Percentiles rank a stretch among this genome's conserved stretches.
These are phyloP conservation scores for Phaseolus lunatus DNA, from an alignment of 306 rosid genomes.

Conservation along the genomic window DNA sequence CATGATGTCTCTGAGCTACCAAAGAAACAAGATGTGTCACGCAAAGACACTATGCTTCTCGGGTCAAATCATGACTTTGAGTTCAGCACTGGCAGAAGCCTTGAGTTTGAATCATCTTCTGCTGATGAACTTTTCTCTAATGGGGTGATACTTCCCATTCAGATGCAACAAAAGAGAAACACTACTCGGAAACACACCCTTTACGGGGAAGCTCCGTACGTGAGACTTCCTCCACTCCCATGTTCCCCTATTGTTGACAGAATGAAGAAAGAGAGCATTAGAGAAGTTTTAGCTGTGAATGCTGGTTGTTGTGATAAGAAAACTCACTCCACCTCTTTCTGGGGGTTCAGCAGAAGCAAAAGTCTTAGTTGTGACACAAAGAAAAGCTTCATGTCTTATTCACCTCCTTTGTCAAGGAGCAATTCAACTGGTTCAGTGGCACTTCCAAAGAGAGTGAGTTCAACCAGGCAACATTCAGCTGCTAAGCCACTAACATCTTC, in stretches of 20 bases:
- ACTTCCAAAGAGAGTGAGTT: constrained; percentile 51
- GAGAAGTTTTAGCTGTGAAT: constrained; percentile 26
- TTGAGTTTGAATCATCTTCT: constrained; percentile 57
- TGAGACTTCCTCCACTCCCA: constrained; percentile 59
- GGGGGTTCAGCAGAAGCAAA: constrained; percentile 79
- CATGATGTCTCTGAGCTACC: constrained; percentile 49
- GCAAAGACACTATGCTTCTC: constrained; percentile 57
- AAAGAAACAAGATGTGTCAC: constrained; percentile 32
- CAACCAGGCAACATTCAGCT: constrained; percentile 52
- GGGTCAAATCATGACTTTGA: constrained; percentile 71
- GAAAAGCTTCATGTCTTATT: constrained; percentile 52
- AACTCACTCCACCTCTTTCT: constrained; percentile 64
- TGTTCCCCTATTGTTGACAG: constrained; percentile 29
- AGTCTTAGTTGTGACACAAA: constrained; percentile 72
- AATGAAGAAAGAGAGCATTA: constrained; percentile 51
- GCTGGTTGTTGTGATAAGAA: constrained; percentile 42
- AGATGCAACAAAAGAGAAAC: constrained; percentile 49
- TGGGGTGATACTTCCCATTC: constrained; percentile 74
- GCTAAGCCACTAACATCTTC: constrained; percentile 48
- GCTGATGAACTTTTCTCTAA: constrained; percentile 89
- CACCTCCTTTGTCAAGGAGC: constrained; percentile 71
- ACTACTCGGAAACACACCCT: constrained; percentile 32
- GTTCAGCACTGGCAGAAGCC: constrained; percentile 57
- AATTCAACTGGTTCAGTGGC: constrained; percentile 71
- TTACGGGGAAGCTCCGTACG: constrained; percentile 18